Base-by-base conservation (phyloP, 495 filamentous ascomycete species). In the Pyronema domesticum region DNA sequence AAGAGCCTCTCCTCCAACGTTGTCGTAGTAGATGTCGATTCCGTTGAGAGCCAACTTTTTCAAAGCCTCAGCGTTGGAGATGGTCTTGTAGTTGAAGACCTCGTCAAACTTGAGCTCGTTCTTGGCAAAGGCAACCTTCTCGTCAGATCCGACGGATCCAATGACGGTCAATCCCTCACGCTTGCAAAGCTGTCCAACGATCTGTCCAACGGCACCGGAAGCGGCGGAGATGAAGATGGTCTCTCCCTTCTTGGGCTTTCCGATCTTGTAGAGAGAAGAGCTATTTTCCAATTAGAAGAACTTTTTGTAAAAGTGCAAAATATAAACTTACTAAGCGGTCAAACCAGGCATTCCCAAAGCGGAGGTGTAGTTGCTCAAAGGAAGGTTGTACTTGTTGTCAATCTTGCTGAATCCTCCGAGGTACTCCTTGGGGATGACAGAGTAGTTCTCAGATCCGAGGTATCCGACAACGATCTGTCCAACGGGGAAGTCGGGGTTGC, bases 21-120 rank as follows among this genome's bases (percentile, higher is more conserved):
- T 95, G 68, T 96, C 89, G 60, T 81, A 96, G 47, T 95, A 95
- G 66, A 96, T 94, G 64, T 95, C 86, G 46, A 95, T 75, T 9
- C 89, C 89, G 33, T 89, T 63, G 0, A 87, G 89, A 6, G 83
- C 84, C 43, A 94, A 70, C 58, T 85, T 74, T 58, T 72, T 68
- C 48, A 95, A 70, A 1, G 87, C 89, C 46, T 84, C 80, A 0
- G 61, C 61, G 14, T 81, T 72, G 60, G 78, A 77, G 70, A 82
- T 81, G 18, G 72, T 83, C 75, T 85, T 85, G 63, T 77, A 77
- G 65, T 77, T 77, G 62, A 74, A 77, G 3, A 72, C 74, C 14
- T 55, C 70, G 57, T 77, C 75, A 54, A 77, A 77, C 4, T 63
- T 63, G 6, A 77, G 68, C 30, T 76, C 73, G 5, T 72, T 68